These are phyloP conservation scores for Collariella sp. DNA, from an alignment of 495 filamentous ascomycete genomes.

Conservation along the genomic window DNA sequence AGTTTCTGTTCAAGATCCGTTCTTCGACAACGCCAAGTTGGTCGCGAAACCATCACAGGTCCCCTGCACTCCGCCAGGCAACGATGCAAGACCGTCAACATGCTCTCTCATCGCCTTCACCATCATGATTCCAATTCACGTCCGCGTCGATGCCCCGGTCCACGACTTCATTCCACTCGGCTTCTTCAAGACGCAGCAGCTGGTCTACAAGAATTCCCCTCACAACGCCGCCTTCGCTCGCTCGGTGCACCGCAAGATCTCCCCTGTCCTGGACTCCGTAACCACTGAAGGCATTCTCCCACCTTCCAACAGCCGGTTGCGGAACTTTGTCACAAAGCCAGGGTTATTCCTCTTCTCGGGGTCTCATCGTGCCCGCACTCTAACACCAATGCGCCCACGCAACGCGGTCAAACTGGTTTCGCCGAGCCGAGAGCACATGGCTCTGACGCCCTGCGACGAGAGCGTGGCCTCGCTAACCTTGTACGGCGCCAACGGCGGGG, in stretches of 20 bases:
- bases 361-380: not conserved
- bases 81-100: conserved; percentile 19
- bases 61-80: conserved; percentile 28
- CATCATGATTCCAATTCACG: conserved; percentile 39
- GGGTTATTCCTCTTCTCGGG: not conserved
- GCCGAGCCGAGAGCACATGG: conserved; percentile 13
- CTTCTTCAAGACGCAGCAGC: conserved; percentile 44
- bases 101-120: conserved; percentile 36
- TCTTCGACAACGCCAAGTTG: conserved; percentile 39
- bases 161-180: conserved; percentile 39
- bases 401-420: conserved; percentile 3
- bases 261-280: conserved; percentile 34
- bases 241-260: conserved; percentile 38
- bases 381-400: not conserved
- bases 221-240: conserved; percentile 38
- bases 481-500: not conserved
- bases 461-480: conserved; percentile 10
- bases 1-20: conserved; percentile 30
- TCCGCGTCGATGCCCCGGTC: conserved; percentile 23
- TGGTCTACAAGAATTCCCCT: conserved; percentile 35
- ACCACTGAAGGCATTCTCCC: not conserved
- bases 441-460: conserved; percentile 6
- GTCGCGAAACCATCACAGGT: conserved; percentile 30
- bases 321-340: not conserved
- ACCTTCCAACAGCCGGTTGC: conserved; percentile 1